A percentile compares a stretch with the other conserved stretches of the same genome.
phyloP scores from a whole-genome alignment of 192 early-diverging fungal genomes.

The Coemansia sp. region DNA sequence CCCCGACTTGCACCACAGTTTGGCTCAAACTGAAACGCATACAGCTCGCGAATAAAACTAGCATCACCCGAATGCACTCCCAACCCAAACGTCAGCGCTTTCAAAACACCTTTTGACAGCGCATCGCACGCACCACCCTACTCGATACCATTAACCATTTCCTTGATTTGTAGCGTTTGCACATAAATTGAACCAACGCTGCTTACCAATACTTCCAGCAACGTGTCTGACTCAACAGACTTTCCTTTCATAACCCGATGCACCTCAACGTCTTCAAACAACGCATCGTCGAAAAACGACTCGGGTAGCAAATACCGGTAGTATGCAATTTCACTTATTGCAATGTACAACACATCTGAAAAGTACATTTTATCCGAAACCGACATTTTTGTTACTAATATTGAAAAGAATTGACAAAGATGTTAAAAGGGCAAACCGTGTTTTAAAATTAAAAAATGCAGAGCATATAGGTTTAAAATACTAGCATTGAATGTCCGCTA shows the following conservation, averaged over 20 bases:
- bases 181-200: background rate
- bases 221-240: constrained; percentile 33
- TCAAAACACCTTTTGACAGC: constrained; percentile 12
- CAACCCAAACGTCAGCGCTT: constrained; percentile 37
- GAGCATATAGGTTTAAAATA: background rate
- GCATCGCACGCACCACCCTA: constrained; percentile 35
- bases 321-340: constrained; percentile 38
- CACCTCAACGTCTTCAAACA: constrained; percentile 22
- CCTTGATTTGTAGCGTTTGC: no score
- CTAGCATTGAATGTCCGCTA: constrained; percentile 21
- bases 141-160: background rate
- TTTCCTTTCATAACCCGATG: constrained; percentile 27
- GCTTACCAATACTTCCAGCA: constrained; percentile 31
- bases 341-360: constrained; percentile 25
- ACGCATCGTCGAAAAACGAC: constrained; percentile 20
- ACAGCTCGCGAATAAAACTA: constrained; percentile 44
- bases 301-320: constrained; percentile 46
- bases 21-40: constrained; percentile 37
- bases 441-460: background rate
- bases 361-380: constrained; percentile 16
- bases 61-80: constrained; percentile 19
- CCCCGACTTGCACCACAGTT: background rate
- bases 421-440: background rate
- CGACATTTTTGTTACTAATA: constrained; percentile 3
- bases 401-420: background rate